Conservation (phyloP, 2,329 filamentous ascomycete genomes). For the Penicillium sp. region DNA sequence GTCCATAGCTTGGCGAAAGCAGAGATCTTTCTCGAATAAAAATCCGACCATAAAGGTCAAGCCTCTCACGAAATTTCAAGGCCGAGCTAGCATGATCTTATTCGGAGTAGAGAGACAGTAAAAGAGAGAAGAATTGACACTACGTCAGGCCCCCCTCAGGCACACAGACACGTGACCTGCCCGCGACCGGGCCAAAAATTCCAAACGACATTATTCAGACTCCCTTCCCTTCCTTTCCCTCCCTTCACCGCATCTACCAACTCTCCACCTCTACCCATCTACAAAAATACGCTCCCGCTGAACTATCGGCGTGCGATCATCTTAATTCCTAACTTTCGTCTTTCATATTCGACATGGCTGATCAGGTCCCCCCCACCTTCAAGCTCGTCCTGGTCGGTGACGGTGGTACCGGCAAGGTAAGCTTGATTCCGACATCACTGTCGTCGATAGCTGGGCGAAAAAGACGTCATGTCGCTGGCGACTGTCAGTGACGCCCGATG, state of each 20-base stretch:
- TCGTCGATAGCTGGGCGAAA: not conserved
- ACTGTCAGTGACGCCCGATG: not conserved
- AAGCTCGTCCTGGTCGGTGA: conserved; percentile 99
- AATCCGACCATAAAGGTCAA: not conserved
- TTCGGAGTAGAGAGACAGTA: not conserved
- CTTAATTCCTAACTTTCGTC: conserved; percentile 12
- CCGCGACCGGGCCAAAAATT: conserved; percentile 30
- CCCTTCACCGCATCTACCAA: conserved; percentile 25
- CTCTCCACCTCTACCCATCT: conserved; percentile 17
- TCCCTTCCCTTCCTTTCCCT: conserved; percentile 28
- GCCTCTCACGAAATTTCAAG: not conserved
- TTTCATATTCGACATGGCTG: conserved; percentile 58
- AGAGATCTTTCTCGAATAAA: not conserved
- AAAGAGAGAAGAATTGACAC: conserved; percentile 6
- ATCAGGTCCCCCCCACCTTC: conserved; percentile 71
- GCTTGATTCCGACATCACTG: conserved; percentile 31
- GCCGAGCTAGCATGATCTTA: not conserved
- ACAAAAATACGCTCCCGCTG: conserved; percentile 14
- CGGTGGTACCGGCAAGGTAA: conserved; percentile 98
- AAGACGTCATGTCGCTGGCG: not conserved
- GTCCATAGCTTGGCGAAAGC: conserved; percentile 1
- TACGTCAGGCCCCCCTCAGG: conserved; percentile 24
- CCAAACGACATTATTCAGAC: conserved; percentile 29
- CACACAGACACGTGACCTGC: conserved; percentile 21
- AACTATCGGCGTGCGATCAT: conserved; percentile 13